Evolutionary conservation across 2,329 filamentous ascomycete genomes (phyloP), one percentile per base, ranked within the genome.

Genomic region (Cordyceps fumosorosea): DNA sequence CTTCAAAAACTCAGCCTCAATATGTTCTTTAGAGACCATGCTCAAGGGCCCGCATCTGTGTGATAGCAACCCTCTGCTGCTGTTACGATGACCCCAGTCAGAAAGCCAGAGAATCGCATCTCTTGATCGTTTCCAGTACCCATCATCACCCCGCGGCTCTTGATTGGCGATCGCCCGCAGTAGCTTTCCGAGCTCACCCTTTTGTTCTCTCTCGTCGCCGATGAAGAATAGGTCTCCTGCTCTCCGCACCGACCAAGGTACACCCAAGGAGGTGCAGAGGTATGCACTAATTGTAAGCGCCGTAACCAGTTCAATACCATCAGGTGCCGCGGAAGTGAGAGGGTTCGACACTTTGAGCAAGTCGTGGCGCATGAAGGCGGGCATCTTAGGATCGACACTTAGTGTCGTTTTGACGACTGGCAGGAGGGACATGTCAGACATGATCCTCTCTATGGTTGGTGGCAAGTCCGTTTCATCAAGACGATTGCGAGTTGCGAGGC

Each of bases 1-100:
- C 68, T 87, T 90, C 34, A 95, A 75, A 54, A 93, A 81, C 70
- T 92, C 88, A 2, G 80, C 80, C 71, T 95, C 90, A 18, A 93
- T 77, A 11, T 81, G 82, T 6, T 84, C 81, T 60, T 76, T 79
- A 16, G 81, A 75, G 3, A 95, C 76, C 65, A 80, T 81, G 1
- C 87, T 84, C 63, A 88, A 81, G 2, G 89, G 76, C 24, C 89
- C 89, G 11, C 84, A 76, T 24, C 87, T 83, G 44, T 29, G n/a
- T 37, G 34, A 22, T n/a, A 37, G 29, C 40, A 74, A 22, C 69
- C 70, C 22, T 32, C 18, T 29, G 14, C 65, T 57, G n/a, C 67
- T 65, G 3, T 66, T 47, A 3, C 82, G 78, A 26, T 80, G 79
- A 40, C 87, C 87, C 89, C 89, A 93, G 68, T 83, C 82, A 69